Evolutionary conservation across 73 alveolate species (phyloP).

Genomic region (Tetrahymena malaccensis): DNA sequence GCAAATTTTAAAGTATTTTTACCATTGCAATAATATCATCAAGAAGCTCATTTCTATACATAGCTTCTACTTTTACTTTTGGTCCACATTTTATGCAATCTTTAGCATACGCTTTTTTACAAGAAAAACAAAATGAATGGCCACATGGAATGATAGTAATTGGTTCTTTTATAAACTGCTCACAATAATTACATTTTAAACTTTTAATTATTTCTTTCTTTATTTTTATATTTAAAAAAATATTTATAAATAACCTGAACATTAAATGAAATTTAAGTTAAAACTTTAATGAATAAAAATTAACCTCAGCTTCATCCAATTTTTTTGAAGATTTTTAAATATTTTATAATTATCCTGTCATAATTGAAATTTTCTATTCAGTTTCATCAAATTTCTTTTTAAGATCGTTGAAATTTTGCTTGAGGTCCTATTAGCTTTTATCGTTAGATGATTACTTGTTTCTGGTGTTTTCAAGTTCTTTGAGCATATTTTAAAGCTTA

Average conservation of each 20-base stretch:
- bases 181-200: constrained; percentile 22
- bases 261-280: background rate
- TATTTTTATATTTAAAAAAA: background rate
- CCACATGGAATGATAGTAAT: constrained; percentile 42
- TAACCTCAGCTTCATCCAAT: background rate
- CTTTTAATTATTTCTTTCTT: constrained; percentile 31
- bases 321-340: background rate
- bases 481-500: background rate
- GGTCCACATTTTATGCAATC: constrained; percentile 42
- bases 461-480: background rate
- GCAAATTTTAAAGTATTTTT: background rate
- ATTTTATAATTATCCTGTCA: background rate
- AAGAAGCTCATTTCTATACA: constrained; percentile 41
- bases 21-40: constrained; percentile 39
- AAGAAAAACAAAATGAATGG: constrained; percentile 34
- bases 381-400: background rate
- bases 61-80: constrained; percentile 35
- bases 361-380: background rate
- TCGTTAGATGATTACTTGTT: background rate
- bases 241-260: background rate
- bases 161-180: constrained; percentile 31
- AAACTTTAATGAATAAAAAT: background rate
- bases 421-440: background rate
- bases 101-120: constrained; percentile 34
- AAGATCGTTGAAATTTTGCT: background rate